Conservation (phyloP, 805 yeast genomes). For the Wickerhamiella parazyma region DNA sequence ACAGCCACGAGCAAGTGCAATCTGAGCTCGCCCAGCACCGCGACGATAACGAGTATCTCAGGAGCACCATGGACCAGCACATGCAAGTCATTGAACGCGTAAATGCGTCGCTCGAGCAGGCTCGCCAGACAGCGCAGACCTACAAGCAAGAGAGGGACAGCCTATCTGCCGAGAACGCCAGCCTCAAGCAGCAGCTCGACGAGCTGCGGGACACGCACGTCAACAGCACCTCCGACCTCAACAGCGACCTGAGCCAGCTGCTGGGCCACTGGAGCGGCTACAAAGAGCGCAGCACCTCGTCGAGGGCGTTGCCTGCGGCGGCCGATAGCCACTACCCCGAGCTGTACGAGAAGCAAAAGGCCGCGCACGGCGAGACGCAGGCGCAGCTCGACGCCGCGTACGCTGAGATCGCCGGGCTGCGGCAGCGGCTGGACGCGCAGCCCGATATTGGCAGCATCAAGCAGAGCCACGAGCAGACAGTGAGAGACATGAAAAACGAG, state of each 20-base stretch:
- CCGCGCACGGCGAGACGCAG: conserved; percentile 23
- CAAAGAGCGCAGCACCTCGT: neutral
- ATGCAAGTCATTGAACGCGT: conserved; percentile 14
- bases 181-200: conserved; percentile 15
- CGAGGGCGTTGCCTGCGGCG: neutral
- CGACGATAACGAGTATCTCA: conserved; percentile 12
- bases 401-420: conserved; percentile 17
- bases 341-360: conserved; percentile 22
- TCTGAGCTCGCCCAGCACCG: conserved; percentile 12
- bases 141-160: conserved; percentile 7
- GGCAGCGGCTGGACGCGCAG: conserved; percentile 15
- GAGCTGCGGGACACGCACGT: conserved; percentile 6
- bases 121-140: conserved; percentile 13
- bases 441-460: neutral
- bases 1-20: conserved; percentile 9
- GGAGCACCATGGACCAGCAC: conserved; percentile 16
- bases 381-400: conserved; percentile 23
- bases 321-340: conserved; percentile 9
- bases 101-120: conserved; percentile 15
- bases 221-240: conserved; percentile 7
- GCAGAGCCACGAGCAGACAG: neutral
- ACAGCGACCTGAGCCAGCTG: conserved; percentile 11
- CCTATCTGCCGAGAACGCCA: conserved; percentile 15
- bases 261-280: conserved; percentile 13
- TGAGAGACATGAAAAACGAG: conserved; percentile 2